Evolutionary conservation across 169 alveolate species (phyloP).

Genomic region (Plasmodium relictum): DNA sequence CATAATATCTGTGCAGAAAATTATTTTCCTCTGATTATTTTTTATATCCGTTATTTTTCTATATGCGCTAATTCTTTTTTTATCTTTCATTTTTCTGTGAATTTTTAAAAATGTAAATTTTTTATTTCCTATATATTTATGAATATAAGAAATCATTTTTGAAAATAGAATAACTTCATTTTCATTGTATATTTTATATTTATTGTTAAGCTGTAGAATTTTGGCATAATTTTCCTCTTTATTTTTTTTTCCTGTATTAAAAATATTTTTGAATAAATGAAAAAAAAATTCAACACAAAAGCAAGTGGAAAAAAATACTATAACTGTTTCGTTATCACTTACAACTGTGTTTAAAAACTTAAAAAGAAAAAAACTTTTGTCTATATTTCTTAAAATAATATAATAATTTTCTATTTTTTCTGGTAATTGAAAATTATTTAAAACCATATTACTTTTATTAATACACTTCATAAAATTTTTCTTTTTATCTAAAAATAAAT

Average conservation of each 20-base stretch:
- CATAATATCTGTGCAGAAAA: slow-evolving; percentile 68
- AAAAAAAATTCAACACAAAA: slow-evolving; percentile 58
- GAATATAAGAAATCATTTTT: slow-evolving; percentile 48
- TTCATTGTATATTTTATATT: slow-evolving; percentile 21
- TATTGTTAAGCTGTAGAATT: slow-evolving; percentile 3
- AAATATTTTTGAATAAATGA: slow-evolving; percentile 43
- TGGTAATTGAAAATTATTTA: slow-evolving; percentile 35
- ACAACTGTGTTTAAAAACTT: slow-evolving; percentile 57
- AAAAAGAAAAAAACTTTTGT: slow-evolving; percentile 46
- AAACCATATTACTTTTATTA: neutral
- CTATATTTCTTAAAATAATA: slow-evolving; percentile 47
- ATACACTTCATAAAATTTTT: slow-evolving; percentile 39
- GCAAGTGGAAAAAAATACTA: slow-evolving; percentile 50
- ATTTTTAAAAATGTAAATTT: slow-evolving; percentile 62
- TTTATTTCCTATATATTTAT: slow-evolving; percentile 53
- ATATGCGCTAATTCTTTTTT: slow-evolving; percentile 54
- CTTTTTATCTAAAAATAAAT: slow-evolving; percentile 26
- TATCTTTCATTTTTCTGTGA: slow-evolving; percentile 74
- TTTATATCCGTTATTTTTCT: slow-evolving; percentile 15
- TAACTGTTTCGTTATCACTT: slow-evolving; percentile 29
- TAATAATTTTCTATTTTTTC: slow-evolving; percentile 46
- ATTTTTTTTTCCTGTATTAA: slow-evolving; percentile 5
- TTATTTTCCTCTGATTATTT: slow-evolving; percentile 14
- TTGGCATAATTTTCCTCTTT: neutral
- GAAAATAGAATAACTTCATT: slow-evolving; percentile 9